Conservation (phyloP, 768 basidiomycete species). For the Tricholoma saponaceum region DNA sequence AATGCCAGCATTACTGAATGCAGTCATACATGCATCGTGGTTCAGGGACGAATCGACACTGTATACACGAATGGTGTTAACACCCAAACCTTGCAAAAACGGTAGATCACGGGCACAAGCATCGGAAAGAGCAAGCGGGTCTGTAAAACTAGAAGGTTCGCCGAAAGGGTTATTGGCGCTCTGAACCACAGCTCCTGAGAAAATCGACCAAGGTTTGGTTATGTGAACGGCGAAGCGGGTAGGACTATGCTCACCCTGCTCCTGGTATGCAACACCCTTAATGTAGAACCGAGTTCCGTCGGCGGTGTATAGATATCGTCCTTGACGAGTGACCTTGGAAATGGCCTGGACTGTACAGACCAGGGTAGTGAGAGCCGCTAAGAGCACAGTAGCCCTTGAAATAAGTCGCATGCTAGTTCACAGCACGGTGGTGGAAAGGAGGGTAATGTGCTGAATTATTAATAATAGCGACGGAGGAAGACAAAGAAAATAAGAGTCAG, state of each 20-base stretch:
- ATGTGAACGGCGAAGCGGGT: background rate
- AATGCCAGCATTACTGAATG: slow-evolving; percentile 74
- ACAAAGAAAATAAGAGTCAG: background rate
- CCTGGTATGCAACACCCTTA: slow-evolving; percentile 83
- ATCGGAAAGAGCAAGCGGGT: slow-evolving; percentile 65
- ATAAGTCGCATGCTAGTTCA: slow-evolving; percentile 20
- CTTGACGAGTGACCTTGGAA: slow-evolving; percentile 61
- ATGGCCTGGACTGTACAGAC: slow-evolving; percentile 62
- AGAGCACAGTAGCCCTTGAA: slow-evolving; percentile 28
- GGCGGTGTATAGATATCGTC: slow-evolving; percentile 77
- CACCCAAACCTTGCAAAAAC: slow-evolving; percentile 65
- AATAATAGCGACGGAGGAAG: background rate
- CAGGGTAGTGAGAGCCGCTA: slow-evolving; percentile 35
- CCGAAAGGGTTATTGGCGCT: slow-evolving; percentile 57
- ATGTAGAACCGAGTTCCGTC: slow-evolving; percentile 82
- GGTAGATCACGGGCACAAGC: slow-evolving; percentile 80
- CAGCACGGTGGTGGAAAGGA: background rate
- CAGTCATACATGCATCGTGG: slow-evolving; percentile 84
- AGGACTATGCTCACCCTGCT: slow-evolving; percentile 56
- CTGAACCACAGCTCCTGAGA: slow-evolving; percentile 36
- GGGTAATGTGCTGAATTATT: slow-evolving; percentile 4
- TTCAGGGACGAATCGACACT: slow-evolving; percentile 79
- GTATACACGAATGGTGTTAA: slow-evolving; percentile 85
- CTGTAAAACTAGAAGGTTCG: slow-evolving; percentile 73
- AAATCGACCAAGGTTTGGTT: background rate